Conservation (phyloP, 2,329 filamentous ascomycete species). For the Fusarium acutatum region DNA sequence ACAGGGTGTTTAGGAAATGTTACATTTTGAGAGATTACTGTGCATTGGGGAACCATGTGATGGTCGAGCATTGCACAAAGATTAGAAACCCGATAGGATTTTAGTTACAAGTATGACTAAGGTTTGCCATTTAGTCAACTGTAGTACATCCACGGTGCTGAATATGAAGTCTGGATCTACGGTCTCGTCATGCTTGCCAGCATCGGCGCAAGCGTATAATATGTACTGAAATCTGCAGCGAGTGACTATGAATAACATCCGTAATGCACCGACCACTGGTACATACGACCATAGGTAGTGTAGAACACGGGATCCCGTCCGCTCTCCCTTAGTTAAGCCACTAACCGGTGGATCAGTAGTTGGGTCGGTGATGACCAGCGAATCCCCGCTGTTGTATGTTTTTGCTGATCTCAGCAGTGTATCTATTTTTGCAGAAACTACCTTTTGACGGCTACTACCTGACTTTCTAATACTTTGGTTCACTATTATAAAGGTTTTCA, state of each 20-base stretch:
- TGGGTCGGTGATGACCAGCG: neutral
- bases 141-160: fast-evolving
- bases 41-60: neutral
- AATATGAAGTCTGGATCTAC: neutral
- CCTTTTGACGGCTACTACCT: fast-evolving
- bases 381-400: neutral
- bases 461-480: too few species aligned
- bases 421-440: neutral
- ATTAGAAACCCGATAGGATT: fast-evolving
- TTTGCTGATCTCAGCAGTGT: neutral
- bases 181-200: fast-evolving
- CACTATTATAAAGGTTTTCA: too few species aligned
- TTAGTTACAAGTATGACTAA: fast-evolving
- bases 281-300: neutral
- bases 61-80: too few species aligned
- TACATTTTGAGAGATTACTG: neutral
- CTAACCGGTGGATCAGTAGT: neutral
- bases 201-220: neutral
- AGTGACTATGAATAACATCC: fast-evolving
- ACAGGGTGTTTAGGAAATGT: neutral
- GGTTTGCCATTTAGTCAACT: fast-evolving
- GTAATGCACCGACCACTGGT: fast-evolving
- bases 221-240: fast-evolving
- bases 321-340: neutral
- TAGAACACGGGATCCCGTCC: neutral